These are phyloP conservation scores for Polytrichum commune DNA, from an alignment of 225 moss, liverwort and hornwort species.

Conservation along the genomic window DNA sequence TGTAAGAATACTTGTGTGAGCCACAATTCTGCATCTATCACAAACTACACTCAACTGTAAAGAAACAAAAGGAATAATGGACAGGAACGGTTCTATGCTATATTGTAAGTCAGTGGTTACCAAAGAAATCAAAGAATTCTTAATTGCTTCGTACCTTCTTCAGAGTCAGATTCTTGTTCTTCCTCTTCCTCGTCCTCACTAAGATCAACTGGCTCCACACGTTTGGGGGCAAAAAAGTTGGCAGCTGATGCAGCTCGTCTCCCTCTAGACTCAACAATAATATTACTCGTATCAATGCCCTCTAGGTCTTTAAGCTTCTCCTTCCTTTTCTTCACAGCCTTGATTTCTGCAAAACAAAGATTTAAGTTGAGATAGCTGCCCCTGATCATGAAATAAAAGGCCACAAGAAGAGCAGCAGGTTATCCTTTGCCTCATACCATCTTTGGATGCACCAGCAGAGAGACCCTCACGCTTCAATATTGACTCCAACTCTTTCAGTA, in stretches of 20 bases:
- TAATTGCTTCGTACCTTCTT: slow-evolving; percentile 25
- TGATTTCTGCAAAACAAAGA: slow-evolving; percentile 59
- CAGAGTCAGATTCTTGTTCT: slow-evolving; percentile 39
- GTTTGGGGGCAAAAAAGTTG: slow-evolving; percentile 48
- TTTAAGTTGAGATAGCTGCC: too few relatives aligned
- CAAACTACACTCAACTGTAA: slow-evolving; percentile 11
- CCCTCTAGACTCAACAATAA: slow-evolving; percentile 78
- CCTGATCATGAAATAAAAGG: too few relatives aligned
- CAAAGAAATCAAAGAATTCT: not conserved
- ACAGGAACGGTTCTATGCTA: not conserved
- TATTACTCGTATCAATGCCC: slow-evolving; percentile 92
- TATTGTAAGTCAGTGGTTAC: not conserved
- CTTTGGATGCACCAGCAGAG: slow-evolving; percentile 60
- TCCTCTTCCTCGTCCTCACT: slow-evolving; percentile 34
- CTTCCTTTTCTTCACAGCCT: slow-evolving; percentile 56
- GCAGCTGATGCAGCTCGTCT: slow-evolving; percentile 59
- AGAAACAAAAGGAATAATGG: not conserved
- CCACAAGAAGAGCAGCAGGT: too few relatives aligned
- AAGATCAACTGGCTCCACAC: slow-evolving; percentile 29
- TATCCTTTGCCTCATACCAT: slow-evolving; percentile 37
- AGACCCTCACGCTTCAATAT: slow-evolving; percentile 72
- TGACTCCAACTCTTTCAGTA: slow-evolving; percentile 70
- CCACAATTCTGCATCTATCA: not conserved
- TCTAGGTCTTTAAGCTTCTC: slow-evolving; percentile 85
- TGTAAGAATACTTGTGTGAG: slow-evolving; percentile 14